phyloP scores from a whole-genome alignment of 1,139 yeast species.

The Saccharomyces hybrid region DNA sequence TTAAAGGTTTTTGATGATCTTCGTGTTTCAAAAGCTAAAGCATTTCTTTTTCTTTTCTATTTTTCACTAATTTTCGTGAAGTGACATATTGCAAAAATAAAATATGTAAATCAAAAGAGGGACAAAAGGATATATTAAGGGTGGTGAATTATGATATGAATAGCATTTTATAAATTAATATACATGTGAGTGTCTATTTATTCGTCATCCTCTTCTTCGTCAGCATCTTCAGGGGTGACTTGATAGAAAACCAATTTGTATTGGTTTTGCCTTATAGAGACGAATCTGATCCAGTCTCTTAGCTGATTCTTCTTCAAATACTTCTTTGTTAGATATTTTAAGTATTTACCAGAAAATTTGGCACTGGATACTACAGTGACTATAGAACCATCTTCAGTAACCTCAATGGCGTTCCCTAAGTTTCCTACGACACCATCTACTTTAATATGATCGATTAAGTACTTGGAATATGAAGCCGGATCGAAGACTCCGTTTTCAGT shows the following conservation, averaged over 20 bases:
- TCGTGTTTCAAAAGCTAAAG: background rate
- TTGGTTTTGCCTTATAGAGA: constrained; percentile 85
- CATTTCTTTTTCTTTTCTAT: background rate
- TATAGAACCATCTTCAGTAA: constrained; percentile 67
- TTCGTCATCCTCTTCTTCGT: constrained; percentile 36
- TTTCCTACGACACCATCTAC: constrained; percentile 91
- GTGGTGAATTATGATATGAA: background rate
- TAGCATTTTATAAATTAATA: background rate
- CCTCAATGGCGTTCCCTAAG: constrained; percentile 87
- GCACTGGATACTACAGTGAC: constrained; percentile 80
- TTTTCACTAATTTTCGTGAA: background rate
- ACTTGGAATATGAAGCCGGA: constrained; percentile 92
- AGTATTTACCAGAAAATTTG: constrained; percentile 98
- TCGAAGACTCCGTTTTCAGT: constrained; percentile 92
- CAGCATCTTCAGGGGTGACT: constrained; percentile 92
- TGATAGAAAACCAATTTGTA: constrained; percentile 98
- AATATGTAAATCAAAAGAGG: background rate
- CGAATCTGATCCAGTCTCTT: constrained; percentile 99
- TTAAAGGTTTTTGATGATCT: background rate
- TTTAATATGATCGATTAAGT: constrained; percentile 96
- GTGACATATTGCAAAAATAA: background rate
- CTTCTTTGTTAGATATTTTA: constrained; percentile 96
- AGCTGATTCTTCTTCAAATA: constrained; percentile 98
- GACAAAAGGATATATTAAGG: background rate
- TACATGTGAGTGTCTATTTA: background rate